A percentile compares a stretch with the other conserved stretches of the same genome.
Conservation (phyloP, 305 asterid genomes). For the Solanum hybrid region DNA sequence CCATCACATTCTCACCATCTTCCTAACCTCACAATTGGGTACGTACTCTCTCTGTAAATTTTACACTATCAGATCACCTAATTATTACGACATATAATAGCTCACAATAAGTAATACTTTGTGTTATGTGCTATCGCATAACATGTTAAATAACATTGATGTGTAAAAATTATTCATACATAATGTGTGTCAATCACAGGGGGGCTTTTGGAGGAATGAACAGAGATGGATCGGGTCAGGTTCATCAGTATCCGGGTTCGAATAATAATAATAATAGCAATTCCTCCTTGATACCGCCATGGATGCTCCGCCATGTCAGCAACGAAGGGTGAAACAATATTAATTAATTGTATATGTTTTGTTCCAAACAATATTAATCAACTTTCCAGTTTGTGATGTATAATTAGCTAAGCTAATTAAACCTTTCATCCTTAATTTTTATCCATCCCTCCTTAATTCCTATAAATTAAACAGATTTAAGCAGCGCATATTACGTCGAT, state of each 20-base stretch:
- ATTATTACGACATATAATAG: neutral
- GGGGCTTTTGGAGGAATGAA: conserved; percentile 9
- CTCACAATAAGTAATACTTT: neutral
- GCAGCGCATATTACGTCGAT: neutral
- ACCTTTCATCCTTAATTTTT: neutral
- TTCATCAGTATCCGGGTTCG: neutral
- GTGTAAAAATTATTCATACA: neutral
- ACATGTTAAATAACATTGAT: neutral
- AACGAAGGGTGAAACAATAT: neutral
- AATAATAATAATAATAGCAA: neutral
- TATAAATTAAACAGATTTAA: neutral
- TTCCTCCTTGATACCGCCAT: conserved; percentile 23
- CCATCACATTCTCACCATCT: conserved; percentile 7
- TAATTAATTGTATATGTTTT: neutral
- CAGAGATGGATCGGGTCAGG: conserved; percentile 12
- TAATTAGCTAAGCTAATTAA: neutral
- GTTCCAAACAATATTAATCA: neutral
- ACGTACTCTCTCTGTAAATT: neutral
- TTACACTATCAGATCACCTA: neutral
- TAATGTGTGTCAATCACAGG: conserved; percentile 9
- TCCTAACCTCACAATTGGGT: conserved; percentile 33
- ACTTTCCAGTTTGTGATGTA: neutral
- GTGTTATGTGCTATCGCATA: neutral
- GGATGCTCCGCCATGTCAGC: conserved; percentile 33
- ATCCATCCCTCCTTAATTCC: neutral